Percentiles rank a stretch among this genome's conserved stretches.
Evolutionary conservation across 495 filamentous ascomycete species (phyloP).

Genomic region (Aspergillus carlsbadensis): DNA sequence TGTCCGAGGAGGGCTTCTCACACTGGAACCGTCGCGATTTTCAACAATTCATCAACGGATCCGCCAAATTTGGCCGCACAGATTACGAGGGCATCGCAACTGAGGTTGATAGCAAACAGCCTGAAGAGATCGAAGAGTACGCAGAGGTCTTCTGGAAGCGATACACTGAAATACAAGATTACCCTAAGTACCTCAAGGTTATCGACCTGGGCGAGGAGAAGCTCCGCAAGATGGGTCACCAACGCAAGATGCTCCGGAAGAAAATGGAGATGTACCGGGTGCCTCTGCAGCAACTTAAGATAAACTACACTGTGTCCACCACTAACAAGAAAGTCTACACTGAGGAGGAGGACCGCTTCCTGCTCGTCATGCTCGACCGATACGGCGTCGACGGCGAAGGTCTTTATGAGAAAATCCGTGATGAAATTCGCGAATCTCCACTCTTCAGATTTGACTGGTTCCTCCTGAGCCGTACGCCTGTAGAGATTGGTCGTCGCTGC

Average conservation of each 20-base stretch:
- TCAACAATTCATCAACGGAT: conserved; percentile 95
- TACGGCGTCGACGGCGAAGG: conserved; percentile 84
- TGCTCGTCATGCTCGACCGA: conserved; percentile 88
- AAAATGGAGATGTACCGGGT: conserved; percentile 96
- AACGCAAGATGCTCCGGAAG: conserved; percentile 89
- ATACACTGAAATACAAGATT: conserved; percentile 84
- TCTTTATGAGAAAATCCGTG: conserved; percentile 81
- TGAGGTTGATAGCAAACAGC: conserved; percentile 88
- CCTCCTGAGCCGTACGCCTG: conserved; percentile 89
- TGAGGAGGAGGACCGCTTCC: conserved; percentile 96
- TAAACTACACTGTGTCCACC: conserved; percentile 97
- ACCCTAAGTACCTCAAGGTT: conserved; percentile 77
- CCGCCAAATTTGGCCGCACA: conserved; percentile 83
- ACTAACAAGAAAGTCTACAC: conserved; percentile 99
- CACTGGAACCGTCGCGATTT: conserved; percentile 97
- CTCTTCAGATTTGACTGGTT: conserved; percentile 99
- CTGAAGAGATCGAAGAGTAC: conserved; percentile 82
- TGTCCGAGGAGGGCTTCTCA: conserved; percentile 83
- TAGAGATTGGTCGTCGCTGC: conserved; percentile 88
- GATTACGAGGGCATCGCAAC: conserved; percentile 81
- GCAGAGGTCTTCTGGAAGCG: conserved; percentile 93
- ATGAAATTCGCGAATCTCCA: conserved; percentile 90
- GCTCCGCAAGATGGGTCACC: conserved; percentile 81
- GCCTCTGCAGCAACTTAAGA: conserved; percentile 93
- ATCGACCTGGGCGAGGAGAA: conserved; percentile 93